Evolutionary conservation across 306 rosid genomes (phyloP).

Genomic region (Dicorynia guianensis): DNA sequence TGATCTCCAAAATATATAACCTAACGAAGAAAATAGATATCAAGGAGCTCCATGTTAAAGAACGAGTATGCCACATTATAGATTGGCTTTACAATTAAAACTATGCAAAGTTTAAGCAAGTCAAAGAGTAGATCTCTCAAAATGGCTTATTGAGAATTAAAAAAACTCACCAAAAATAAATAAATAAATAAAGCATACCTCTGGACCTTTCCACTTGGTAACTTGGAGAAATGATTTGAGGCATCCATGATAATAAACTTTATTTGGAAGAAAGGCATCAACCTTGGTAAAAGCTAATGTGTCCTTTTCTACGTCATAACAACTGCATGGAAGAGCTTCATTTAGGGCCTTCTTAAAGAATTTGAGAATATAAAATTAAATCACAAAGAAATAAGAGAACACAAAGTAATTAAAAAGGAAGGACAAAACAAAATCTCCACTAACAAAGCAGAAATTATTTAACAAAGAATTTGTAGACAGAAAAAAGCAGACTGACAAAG

Average conservation of each 20-base stretch:
- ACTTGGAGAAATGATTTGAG: slow-evolving; percentile 91
- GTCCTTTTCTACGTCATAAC: slow-evolving; percentile 82
- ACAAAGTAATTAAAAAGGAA: neutral
- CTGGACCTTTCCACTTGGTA: slow-evolving; percentile 96
- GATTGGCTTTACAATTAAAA: slow-evolving; percentile 28
- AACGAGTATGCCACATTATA: slow-evolving; percentile 9
- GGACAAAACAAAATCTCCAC: slow-evolving; percentile 35
- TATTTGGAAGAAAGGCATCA: slow-evolving; percentile 76
- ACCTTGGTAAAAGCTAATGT: slow-evolving; percentile 88
- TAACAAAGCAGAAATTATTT: neutral
- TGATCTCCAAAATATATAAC: slow-evolving; percentile 99
- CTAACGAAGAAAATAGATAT: slow-evolving; percentile 48
- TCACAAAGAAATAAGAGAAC: slow-evolving; percentile 22
- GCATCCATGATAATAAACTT: slow-evolving; percentile 90
- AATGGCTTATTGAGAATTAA: slow-evolving; percentile 32
- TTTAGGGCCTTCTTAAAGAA: slow-evolving; percentile 40
- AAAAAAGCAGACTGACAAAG: neutral
- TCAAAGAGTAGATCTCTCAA: slow-evolving; percentile 16
- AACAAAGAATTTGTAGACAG: neutral
- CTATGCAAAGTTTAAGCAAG: slow-evolving; percentile 28
- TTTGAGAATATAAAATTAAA: slow-evolving; percentile 26
- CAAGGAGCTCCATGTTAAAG: slow-evolving; percentile 27
- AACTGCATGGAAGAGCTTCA: slow-evolving; percentile 59
- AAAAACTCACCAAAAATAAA: too few species aligned
- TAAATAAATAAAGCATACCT: slow-evolving; percentile 56